Evolutionary conservation across 73 alveolate species (phyloP), one percentile per base, ranked within the genome.

Genomic region (Uronychia setigera): DNA sequence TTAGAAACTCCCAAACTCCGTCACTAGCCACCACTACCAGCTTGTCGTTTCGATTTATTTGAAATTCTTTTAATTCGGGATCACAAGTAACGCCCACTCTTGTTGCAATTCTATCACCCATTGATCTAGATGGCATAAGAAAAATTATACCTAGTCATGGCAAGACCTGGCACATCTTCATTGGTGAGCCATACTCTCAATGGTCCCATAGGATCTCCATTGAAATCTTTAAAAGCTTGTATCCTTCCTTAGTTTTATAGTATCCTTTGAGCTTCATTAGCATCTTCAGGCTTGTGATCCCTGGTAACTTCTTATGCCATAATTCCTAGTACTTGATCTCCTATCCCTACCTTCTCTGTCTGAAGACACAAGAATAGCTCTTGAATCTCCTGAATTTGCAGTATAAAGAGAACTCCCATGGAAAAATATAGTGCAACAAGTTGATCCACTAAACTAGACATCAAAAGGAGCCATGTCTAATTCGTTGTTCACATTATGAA

Each of bases 241-340:
- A 97, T 95, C 77, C 98, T 91, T 29, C 99, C 99, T 75, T 98
- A 98, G 59, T 87, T 91, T 31, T 78, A 33, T 5, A 93, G 77
- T 32, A 97, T 97, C 85, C 99, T 88, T 57, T 87, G 92, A 58
- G 84, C 92, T 87, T 97, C 99, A 31, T 92, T 96, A 14, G 97
- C 96, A 32, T 92, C 90, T 74, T 94, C 94, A n/a, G 98, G 98
- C 77, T 96, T 96, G 89, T 97, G 99, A 80, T 97, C 99, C 9
- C n/a, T 78, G 33, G 84, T 78, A 32, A 14, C 27, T 57, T 57
- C 27, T 14, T 57, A 26, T 13, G 26, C 27, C 74, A 14, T 13
- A 57, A 14, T 57, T 26, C 74, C 26, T 26, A 14, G 74, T 57
- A 14, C 27, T 57, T 57, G 13, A 14, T 57, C 26, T 28, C 9